Conservation (phyloP, 1,284 basidiomycete genomes). For the Boletellus sp. region DNA sequence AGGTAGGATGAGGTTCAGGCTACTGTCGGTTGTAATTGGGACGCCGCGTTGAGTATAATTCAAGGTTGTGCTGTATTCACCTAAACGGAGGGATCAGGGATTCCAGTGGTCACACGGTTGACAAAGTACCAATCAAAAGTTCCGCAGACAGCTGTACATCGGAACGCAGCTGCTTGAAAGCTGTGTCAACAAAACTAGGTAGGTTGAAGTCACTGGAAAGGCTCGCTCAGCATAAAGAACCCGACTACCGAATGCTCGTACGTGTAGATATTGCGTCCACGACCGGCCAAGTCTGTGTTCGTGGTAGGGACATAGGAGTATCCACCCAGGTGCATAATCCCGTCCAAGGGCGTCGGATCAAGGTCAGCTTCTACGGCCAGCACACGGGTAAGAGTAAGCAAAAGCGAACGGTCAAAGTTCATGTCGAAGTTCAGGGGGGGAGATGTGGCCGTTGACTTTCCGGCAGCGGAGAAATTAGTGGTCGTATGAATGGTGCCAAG, state of each 20-base stretch:
- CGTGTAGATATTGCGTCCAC: conserved; percentile 53
- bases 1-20: conserved; percentile 64
- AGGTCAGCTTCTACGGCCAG: conserved; percentile 66
- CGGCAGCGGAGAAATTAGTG: conserved; percentile 52
- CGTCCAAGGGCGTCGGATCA: conserved; percentile 61
- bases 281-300: conserved; percentile 35
- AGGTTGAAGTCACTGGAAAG: conserved; percentile 60
- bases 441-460: conserved; percentile 56
- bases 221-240: conserved; percentile 7
- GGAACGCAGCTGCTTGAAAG: conserved; percentile 62
- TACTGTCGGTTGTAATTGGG: conserved; percentile 59
- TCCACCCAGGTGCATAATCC: conserved; percentile 67
- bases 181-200: conserved; percentile 61
- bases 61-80: conserved; percentile 63
- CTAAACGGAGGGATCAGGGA: conserved; percentile 30
- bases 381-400: conserved; percentile 70
- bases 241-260: conserved; percentile 28
- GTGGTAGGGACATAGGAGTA: conserved; percentile 55
- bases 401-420: conserved; percentile 68
- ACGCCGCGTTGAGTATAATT: conserved; percentile 59
- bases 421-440: conserved; percentile 61
- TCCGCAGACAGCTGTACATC: conserved; percentile 59
- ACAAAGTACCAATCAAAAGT: conserved; percentile 53
- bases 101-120: background rate
- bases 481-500: conserved; percentile 63